Evolutionary conservation across 2,329 filamentous ascomycete species (phyloP), one percentile per base, ranked within the genome.

Genomic region (Sclerotinia glacialis): DNA sequence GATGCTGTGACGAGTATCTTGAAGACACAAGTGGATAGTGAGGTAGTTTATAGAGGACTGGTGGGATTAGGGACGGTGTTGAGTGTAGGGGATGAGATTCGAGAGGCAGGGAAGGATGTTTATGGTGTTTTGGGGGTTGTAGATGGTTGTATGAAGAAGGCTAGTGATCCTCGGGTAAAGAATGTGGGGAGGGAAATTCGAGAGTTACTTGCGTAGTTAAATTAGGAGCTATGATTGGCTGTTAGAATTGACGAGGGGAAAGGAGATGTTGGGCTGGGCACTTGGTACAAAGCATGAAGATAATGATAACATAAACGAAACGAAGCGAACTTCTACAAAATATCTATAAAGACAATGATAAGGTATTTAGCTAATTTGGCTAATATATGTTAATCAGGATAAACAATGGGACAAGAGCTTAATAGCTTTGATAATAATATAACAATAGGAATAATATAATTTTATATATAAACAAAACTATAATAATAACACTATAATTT

Each of bases 21-120:
- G 1, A 79, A 81, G 7, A 83, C 82, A 4, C 88, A 91, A 70
- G 86, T 82, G 2, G 93, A 98, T 72, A 86, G 88, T 0, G 95
- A 98, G 76, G 91, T 92, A 0, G 79, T 95, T 4, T 98, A 93
- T 76, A 87, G 95, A 28, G 86, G 87, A 0, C 82, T 98, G 7
- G 91, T 96, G 8, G 92, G 91, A 0, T 79, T 94, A 0, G 96
- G 95, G 0, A 99, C 93, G 1, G 76, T 96, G 67, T 77, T 92
- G 31, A 82, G 81, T 7, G 79, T 90, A 79, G 69, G 80, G 78
- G 44, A 79, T 75, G 72, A 88, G 65, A 83, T 89, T 67, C 84
- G 81, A 71, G 80, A 80, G 72, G 83, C 84, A 47, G 83, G 84
- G 64, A 82, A 82, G 76, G 83, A 87, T 70, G 79, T 88, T 52